Evolutionary conservation across 2,329 filamentous ascomycete genomes (phyloP).

Genomic region (Penicillium fuscoglaucum): DNA sequence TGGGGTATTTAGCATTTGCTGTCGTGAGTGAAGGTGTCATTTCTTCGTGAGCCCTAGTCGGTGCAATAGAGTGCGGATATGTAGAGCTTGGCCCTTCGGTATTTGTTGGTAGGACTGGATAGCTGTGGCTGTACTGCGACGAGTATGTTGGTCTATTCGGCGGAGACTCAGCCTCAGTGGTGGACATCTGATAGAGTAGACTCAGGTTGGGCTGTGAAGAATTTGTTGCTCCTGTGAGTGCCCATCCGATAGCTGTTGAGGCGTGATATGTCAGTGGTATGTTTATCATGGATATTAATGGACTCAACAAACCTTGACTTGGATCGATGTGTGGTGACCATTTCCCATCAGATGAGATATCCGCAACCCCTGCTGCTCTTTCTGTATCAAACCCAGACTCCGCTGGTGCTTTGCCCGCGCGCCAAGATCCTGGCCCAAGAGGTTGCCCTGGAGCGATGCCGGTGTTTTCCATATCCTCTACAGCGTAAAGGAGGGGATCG

Average conservation of each 20-base stretch:
- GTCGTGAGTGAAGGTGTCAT: slow-evolving; percentile 23
- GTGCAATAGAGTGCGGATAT: slow-evolving; percentile 34
- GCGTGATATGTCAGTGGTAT: slow-evolving; percentile 42
- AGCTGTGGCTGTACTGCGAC: slow-evolving; percentile 34
- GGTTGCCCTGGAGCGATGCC: slow-evolving; percentile 55
- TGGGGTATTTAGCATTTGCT: slow-evolving; percentile 28
- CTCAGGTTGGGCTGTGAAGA: slow-evolving; percentile 82
- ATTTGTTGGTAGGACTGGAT: slow-evolving; percentile 24
- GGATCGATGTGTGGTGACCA: slow-evolving; percentile 52
- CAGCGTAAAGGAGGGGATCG: slow-evolving; percentile 66
- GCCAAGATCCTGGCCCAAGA: slow-evolving; percentile 55
- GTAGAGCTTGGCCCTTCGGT: slow-evolving; percentile 25
- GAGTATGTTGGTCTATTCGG: slow-evolving; percentile 34
- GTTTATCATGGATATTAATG: slow-evolving; percentile 9
- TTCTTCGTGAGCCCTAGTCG: slow-evolving; percentile 27
- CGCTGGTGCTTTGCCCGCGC: slow-evolving; percentile 37
- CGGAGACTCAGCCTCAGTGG: slow-evolving; percentile 27
- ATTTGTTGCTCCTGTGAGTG: slow-evolving; percentile 82
- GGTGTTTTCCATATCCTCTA: slow-evolving; percentile 75
- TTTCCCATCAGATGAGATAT: slow-evolving; percentile 32
- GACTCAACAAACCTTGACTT: slow-evolving; percentile 49
- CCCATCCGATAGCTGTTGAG: slow-evolving; percentile 72
- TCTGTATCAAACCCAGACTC: slow-evolving; percentile 28
- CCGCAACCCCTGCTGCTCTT: slow-evolving; percentile 21
- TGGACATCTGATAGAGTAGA: slow-evolving; percentile 69